phyloP scores from a whole-genome alignment of 495 filamentous ascomycete genomes.

The Tuber umbilicatum region DNA sequence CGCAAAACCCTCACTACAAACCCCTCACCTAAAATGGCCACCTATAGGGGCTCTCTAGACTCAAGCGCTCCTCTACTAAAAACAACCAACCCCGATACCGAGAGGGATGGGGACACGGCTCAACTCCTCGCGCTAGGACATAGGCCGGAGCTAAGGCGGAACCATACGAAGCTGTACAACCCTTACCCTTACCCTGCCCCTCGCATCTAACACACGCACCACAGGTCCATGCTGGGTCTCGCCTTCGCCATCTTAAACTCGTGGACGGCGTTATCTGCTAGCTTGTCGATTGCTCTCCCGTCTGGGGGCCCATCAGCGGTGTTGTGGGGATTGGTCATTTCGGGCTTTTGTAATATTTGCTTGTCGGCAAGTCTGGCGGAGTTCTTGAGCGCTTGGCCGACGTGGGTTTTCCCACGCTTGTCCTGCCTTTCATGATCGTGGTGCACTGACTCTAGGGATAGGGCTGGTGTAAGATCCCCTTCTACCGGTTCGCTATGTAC shows the following conservation, averaged over 20 bases:
- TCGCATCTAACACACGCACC: background rate
- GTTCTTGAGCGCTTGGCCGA: constrained; percentile 67
- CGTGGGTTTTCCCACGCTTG: constrained; percentile 43
- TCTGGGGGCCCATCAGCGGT: constrained; percentile 52
- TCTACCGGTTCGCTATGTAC: background rate
- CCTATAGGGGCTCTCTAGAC: background rate
- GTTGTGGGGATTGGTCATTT: constrained; percentile 60
- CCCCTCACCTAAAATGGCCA: background rate
- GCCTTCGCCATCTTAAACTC: constrained; percentile 58
- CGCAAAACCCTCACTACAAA: background rate
- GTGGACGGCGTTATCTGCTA: constrained; percentile 55
- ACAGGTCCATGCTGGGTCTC: constrained; percentile 51
- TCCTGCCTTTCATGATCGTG: background rate
- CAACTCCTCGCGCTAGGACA: constrained; percentile 56
- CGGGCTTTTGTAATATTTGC: constrained; percentile 65
- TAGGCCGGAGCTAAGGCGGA: constrained; percentile 56
- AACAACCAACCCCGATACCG: background rate
- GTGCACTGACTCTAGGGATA: constrained; percentile 22
- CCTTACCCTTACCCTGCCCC: background rate
- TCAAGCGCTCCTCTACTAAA: background rate
- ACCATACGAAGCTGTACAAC: constrained; percentile 46
- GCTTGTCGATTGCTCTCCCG: constrained; percentile 50
- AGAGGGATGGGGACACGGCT: constrained; percentile 45
- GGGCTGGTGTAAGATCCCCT: constrained; percentile 43
- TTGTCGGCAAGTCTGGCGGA: constrained; percentile 65